phyloP scores from a whole-genome alignment of 805 yeast species.

The Yarrowia osloensis region DNA sequence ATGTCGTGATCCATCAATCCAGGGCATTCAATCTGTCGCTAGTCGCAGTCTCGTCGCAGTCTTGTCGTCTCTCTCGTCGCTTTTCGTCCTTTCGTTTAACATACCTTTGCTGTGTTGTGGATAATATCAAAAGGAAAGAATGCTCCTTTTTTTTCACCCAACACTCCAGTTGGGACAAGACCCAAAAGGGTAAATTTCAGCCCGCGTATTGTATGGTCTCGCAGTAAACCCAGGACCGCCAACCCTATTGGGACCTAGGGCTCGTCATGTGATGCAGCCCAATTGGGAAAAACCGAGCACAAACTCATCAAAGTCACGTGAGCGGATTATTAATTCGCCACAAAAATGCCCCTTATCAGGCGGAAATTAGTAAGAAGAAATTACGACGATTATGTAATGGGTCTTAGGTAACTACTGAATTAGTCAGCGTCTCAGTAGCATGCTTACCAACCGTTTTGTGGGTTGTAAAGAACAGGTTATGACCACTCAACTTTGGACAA shows the following conservation, averaged over 20 bases:
- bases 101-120: constrained; percentile 31
- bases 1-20: neutral
- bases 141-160: constrained; percentile 25
- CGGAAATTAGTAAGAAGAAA: no score
- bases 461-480: neutral
- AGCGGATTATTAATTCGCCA: neutral
- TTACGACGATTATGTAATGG: no score
- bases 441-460: neutral
- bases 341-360: no score
- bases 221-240: neutral
- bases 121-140: constrained; percentile 20
- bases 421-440: neutral
- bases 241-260: constrained; percentile 26
- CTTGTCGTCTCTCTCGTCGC: neutral
- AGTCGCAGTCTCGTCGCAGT: neutral
- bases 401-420: neutral
- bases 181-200: constrained; percentile 30
- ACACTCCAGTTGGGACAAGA: constrained; percentile 18
- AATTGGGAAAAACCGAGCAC: neutral
- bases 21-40: neutral
- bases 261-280: neutral
- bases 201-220: constrained; percentile 23
- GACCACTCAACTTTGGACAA: neutral
- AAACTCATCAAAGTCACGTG: neutral
- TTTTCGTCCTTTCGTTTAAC: constrained; percentile 9